phyloP scores from a whole-genome alignment of 805 yeast species.

The Candida glaebosa region DNA sequence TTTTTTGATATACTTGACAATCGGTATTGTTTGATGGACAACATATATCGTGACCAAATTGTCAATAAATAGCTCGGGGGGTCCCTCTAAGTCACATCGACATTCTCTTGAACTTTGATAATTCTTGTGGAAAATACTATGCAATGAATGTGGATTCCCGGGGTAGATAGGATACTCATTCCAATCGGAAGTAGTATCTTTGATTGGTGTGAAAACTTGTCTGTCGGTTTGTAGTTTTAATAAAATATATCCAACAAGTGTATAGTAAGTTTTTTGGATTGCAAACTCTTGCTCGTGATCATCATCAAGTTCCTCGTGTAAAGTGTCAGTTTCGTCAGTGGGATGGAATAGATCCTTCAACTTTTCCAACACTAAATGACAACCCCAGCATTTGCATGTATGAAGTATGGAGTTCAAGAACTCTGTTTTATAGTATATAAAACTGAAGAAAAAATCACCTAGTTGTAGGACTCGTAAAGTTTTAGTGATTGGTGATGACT shows the following conservation, averaged over 20 bases:
- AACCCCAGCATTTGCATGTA: slow-evolving; percentile 36
- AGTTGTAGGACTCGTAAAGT: slow-evolving; percentile 24
- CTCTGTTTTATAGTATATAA: slow-evolving; percentile 34
- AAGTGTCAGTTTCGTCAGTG: slow-evolving; percentile 15
- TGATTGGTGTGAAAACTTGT: slow-evolving; percentile 34
- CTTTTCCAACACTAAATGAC: slow-evolving; percentile 23
- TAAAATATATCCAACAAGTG: slow-evolving; percentile 29
- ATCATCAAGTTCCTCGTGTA: no score
- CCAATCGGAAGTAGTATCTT: slow-evolving; percentile 20
- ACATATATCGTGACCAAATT: slow-evolving; percentile 31
- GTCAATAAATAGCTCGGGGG: slow-evolving; percentile 26
- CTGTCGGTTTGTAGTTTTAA: slow-evolving; percentile 34
- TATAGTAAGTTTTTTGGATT: slow-evolving; percentile 26
- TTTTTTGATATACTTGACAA: slow-evolving; percentile 20
- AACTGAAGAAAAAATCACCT: slow-evolving; percentile 35
- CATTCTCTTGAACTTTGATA: slow-evolving; percentile 11
- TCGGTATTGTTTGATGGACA: slow-evolving; percentile 32
- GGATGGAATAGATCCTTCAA: slow-evolving; percentile 20
- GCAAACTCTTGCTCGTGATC: slow-evolving; percentile 15
- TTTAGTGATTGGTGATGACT: neutral
- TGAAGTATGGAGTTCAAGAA: slow-evolving; percentile 32
- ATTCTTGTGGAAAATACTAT: slow-evolving; percentile 23
- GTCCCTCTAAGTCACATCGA: slow-evolving; percentile 13
- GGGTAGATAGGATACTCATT: slow-evolving; percentile 29
- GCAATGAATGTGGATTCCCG: slow-evolving; percentile 34